Evolutionary conservation across 768 basidiomycete genomes (phyloP), one percentile per base, ranked within the genome.

Genomic region (Phanerochaete sordida): DNA sequence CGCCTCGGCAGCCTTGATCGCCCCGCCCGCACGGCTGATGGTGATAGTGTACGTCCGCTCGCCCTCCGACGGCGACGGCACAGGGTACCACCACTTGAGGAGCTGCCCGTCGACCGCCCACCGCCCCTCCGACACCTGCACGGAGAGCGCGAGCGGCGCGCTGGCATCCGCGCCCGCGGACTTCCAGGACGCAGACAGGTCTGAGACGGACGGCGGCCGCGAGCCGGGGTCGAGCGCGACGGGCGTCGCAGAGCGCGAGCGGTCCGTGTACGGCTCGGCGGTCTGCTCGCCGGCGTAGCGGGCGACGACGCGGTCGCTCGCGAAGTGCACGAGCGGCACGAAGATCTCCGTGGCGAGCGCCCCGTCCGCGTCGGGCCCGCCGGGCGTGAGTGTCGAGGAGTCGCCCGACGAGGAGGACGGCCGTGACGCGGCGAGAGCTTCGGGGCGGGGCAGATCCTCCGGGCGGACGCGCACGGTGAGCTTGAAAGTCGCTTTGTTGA

Each of bases 301-400:
- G 8, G 66, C 37, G 35, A 66, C 64, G 23, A 69, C 64, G 30
- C 73, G 69, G 23, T 77, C 73, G 61, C 80, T 78, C 2, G 88
- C 91, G 70, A 86, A 99, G 70, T 99, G 97, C 21, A 96, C 87
- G 51, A 93, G 78, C 4, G 97, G 97, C 0, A 98, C 71, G 70
- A 83, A 99, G 23, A 98, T 86, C 78, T 97, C 97, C 21, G 94
- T 98, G n/a, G 86, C 81, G 1, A 84, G 74, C 28, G 70, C 70
- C 19, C 77, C 76, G 46, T 30, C 24, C 53, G 37, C 19, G 1
- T 71, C 70, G 6, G 52, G 56, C 15, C 68, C 68, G 16, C 62
- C 62, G 0, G 60, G 54, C 0, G 62, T 74, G 9, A 52, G 59
- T 12, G 62, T 66, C 12, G 59, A 54, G 9, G 53, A 56, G n/a